Evolutionary conservation across 2,329 filamentous ascomycete species (phyloP), one percentile per base, ranked within the genome.

Genomic region (Xenosphaeropsis pyriputrescens): DNA sequence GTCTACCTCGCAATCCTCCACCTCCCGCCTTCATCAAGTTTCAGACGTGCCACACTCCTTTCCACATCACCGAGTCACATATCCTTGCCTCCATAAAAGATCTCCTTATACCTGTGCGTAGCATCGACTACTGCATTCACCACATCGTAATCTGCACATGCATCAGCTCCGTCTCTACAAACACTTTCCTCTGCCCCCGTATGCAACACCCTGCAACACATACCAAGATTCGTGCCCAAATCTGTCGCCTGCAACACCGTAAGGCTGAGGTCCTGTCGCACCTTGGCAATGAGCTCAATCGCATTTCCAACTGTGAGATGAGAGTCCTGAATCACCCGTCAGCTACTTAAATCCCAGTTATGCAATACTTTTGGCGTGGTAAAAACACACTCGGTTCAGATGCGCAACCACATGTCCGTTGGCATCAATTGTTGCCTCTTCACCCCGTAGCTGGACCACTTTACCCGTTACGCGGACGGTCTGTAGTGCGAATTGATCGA

Each of bases 401-500:
- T 80, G 63, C 2, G 85, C 67, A 1, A 77, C 83, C 18, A 95
- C 72, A 16, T 75, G 70, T 0, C 89, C 89, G 18, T 76, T 79
- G 5, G 85, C 79, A 40, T 94, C 85, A 19, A 96, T 71, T 5
- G 76, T 75, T 0, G 86, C 89, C 36, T 73, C 71, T 37, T 91
- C 83, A 47, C 88, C 88, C 37, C 79, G 78, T 17, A 96, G 67
- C 51, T 91, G 79, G 4, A 74, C 72, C 34, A 96, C 86, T 51
- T 81, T 86, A 51, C 91, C 91, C 5, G 93, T 69, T 39, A 96
- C 67, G 50, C 86, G 86, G 44, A 96, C 83, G 44, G 82, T 83
- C 46, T 74, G 71, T 47, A 68, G 67, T 47, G 77, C 68, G 62
- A 88, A 93, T 52, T 69, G 68, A 55, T 85, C 75, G 41, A 96